These are phyloP conservation scores for Ilyonectria destructans DNA, from an alignment of 2,329 filamentous ascomycete genomes.

Conservation along the genomic window DNA sequence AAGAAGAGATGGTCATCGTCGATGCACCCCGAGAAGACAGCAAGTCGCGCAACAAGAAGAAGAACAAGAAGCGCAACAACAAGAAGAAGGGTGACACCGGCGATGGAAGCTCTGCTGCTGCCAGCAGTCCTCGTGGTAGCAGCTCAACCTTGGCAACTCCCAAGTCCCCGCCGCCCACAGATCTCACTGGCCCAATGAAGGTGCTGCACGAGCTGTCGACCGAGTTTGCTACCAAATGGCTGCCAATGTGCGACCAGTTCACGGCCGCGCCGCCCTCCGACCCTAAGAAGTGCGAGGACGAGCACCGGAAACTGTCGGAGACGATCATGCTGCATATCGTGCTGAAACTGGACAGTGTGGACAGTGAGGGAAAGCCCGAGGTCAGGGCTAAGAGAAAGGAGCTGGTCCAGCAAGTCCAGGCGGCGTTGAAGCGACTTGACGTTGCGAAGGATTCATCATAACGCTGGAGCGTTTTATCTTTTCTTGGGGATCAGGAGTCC, in stretches of 20 bases:
- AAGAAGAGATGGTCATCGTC: constrained; percentile 62
- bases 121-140: constrained; percentile 64
- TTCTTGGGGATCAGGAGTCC: constrained; percentile 28
- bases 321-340: constrained; percentile 83
- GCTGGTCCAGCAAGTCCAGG: constrained; percentile 81
- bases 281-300: constrained; percentile 78
- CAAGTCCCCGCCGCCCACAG: constrained; percentile 49
- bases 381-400: constrained; percentile 79
- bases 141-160: constrained; percentile 56
- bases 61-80: constrained; percentile 61
- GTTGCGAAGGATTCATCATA: constrained; percentile 51
- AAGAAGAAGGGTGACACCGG: constrained; percentile 49
- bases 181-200: constrained; percentile 58
- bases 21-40: constrained; percentile 58
- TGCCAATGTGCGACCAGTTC: constrained; percentile 78
- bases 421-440: constrained; percentile 77
- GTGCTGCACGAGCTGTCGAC: constrained; percentile 78
- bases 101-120: constrained; percentile 57
- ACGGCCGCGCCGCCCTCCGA: constrained; percentile 76
- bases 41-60: constrained; percentile 59
- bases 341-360: constrained; percentile 83
- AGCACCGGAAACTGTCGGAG: constrained; percentile 83
- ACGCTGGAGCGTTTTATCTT: constrained; percentile 15
- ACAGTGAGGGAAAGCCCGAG: constrained; percentile 79
- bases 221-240: constrained; percentile 75